Evolutionary conservation across 2,329 filamentous ascomycete species (phyloP), one percentile per base, ranked within the genome.

Genomic region (Colletotrichum echinochloae): DNA sequence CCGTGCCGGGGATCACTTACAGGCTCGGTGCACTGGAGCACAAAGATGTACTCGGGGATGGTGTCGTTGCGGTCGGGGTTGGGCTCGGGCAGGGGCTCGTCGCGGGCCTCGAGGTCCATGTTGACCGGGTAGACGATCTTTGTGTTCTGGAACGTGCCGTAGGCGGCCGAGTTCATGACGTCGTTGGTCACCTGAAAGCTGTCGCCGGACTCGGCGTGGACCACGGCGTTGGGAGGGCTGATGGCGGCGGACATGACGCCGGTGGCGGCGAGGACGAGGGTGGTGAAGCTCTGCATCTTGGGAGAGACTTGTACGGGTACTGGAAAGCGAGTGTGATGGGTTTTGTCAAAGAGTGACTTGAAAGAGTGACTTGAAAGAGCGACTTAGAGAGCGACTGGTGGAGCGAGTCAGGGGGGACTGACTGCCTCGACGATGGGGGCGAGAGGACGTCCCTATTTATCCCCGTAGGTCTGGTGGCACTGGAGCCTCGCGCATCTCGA

Each of bases 231-330:
- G 57, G 0, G 18, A 44, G 41, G 35, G 63, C 41, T 44, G 44
- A 67, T 30, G 44, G 57, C 64, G 37, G 55, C 61, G 39, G 55
- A 59, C 66, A 69, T 64, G 60, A 60, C 66, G 55, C 61, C 62
- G 0, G 66, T 66, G 52, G 54, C 56, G 16, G 64, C 64, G 37
- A 70, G 49, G 20, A 67, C 28, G 52, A 67, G 39, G 57, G 35
- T 48, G 51, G 35, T 28, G 64, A 70, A 70, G 67, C 51, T 67
- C 67, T 70, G 67, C 67, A 70, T 70, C 3, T 66, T 52, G 55
- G 30, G 11, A 8, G 30, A 33, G 8, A 33, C n/a, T 30, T 23
- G 28, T 37, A 18, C 16, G 30, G 55, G 28, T 18, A 46, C n/a
- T 46, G 33, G n/a, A n/a, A 62, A 70, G 55, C 57, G 63, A 67